These are phyloP conservation scores for Pestalotiopsis sp. DNA, from an alignment of 2,329 filamentous ascomycete species.

Conservation along the genomic window DNA sequence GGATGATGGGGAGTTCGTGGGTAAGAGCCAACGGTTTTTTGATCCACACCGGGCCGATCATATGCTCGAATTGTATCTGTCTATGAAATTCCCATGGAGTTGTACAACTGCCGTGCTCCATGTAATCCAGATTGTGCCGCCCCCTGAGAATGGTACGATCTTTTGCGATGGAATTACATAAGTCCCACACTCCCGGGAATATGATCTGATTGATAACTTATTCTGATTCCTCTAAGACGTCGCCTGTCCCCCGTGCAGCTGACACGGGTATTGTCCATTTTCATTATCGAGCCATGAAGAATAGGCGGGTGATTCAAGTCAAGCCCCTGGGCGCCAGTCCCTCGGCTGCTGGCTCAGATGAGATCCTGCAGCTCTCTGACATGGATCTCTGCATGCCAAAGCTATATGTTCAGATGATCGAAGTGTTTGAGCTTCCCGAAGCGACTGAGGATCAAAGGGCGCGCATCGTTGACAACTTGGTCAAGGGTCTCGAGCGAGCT, in stretches of 20 bases:
- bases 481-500: conserved; percentile 1
- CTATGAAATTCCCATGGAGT: not conserved
- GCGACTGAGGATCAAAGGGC: not conserved
- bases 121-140: not conserved
- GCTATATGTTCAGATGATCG: conserved; percentile 11
- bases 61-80: not conserved
- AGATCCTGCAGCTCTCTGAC: conserved; percentile 8
- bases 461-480: not conserved
- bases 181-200: not conserved
- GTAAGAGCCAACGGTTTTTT: not conserved
- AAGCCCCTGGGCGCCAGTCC: not conserved
- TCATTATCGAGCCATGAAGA: not conserved
- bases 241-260: not conserved
- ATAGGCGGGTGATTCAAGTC: not conserved
- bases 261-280: not conserved
- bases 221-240: not conserved
- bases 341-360: not conserved
- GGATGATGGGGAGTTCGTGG: not conserved
- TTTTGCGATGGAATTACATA: not conserved
- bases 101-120: not conserved
- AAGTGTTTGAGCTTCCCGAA: conserved; percentile 3
- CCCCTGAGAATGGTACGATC: not conserved
- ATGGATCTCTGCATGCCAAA: conserved; percentile 11
- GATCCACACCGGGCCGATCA: not conserved
- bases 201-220: not conserved